Base-by-base conservation (phyloP, 2,329 filamentous ascomycete genomes). In the Thelonectria blattea region DNA sequence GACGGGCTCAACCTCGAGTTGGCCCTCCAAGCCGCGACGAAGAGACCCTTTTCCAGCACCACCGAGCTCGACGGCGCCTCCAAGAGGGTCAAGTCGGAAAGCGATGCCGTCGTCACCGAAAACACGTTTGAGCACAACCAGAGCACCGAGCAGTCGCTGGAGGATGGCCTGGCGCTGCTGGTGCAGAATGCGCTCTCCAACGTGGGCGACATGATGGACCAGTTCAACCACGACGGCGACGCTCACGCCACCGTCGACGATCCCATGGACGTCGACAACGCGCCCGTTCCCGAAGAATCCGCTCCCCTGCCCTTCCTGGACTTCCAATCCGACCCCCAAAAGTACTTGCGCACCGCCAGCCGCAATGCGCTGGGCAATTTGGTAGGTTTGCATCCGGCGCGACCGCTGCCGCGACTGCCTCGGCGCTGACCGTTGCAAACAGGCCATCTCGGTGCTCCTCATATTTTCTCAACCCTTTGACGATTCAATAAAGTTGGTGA, bases 121-220 rank as follows among this genome's bases (percentile, higher is more conserved):
- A 58, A 63, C 57, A 47, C 65, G 27, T 68, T 71, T 43, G 65
- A 66, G 17, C 42, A 56, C 12, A 63, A 68, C 1, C 59, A 62
- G 30, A 66, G 65, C 22, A 67, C 65, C 5, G 70, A 72, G 55
- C 69, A 70, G 30, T 73, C 71, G 20, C 65, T 77, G 10, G 76
- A 78, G 51, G 73, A 76, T 55, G 74, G 72, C 1, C 69, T 78
- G 45, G 75, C 73, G 27, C 70, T 77, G 17, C 71, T 79, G 9
- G 76, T 79, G 8, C 75, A 77, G 61, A 78, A 78, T 70, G 77
- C 77, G 50, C 69, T 79, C 22, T 76, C 74, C 54, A 76, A 77
- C 60, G 75, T 78, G 4, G 73, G 69, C 61, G 74, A 78, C 50
- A 68, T 79, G 46, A 74, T 78, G 24, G 70, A 66, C 37, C 72